Conservation (phyloP, 2,329 filamentous ascomycete genomes). For the Exophiala mesophila region DNA sequence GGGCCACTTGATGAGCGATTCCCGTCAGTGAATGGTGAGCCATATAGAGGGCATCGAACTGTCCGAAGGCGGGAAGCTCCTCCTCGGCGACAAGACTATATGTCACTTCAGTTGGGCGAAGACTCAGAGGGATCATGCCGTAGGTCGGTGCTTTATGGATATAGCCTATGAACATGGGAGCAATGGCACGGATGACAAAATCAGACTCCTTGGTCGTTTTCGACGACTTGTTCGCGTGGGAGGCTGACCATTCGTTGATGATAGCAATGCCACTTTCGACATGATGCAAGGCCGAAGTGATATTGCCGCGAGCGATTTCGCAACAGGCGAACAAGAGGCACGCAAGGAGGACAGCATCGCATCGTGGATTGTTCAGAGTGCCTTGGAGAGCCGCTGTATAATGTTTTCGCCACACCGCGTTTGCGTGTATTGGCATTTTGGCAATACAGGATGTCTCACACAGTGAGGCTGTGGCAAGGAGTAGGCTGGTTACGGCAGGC, state of each 20-base stretch:
- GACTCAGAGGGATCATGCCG: constrained; percentile 10
- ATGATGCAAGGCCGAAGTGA: constrained; percentile 9
- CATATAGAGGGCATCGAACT: constrained; percentile 6
- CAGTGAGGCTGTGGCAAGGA: constrained; percentile 16
- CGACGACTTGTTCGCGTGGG: constrained; percentile 1
- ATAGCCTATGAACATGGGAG: constrained; percentile 17
- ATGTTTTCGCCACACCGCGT: constrained; percentile 17
- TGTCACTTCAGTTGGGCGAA: background rate
- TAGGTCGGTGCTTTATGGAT: constrained; percentile 20
- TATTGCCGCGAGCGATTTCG: constrained; percentile 16
- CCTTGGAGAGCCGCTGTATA: constrained; percentile 19
- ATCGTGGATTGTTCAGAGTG: constrained; percentile 15
- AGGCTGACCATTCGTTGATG: constrained; percentile 17
- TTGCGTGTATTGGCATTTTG: constrained; percentile 11
- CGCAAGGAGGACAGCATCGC: constrained; percentile 17
- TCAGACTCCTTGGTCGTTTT: constrained; percentile 5
- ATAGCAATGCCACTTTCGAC: constrained; percentile 16
- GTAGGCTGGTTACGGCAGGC: constrained; percentile 16
- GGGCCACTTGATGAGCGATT: constrained; percentile 15
- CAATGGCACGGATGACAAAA: constrained; percentile 12
- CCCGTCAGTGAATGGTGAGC: constrained; percentile 16
- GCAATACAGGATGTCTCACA: constrained; percentile 10
- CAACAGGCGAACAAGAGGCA: constrained; percentile 21
- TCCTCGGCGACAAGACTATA: constrained; percentile 2
- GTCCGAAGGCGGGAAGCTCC: constrained; percentile 13